Evolutionary conservation across 352 stramenopile genomes (phyloP), one percentile per base, ranked within the genome.

Genomic region (Phytophthora cryptogea): DNA sequence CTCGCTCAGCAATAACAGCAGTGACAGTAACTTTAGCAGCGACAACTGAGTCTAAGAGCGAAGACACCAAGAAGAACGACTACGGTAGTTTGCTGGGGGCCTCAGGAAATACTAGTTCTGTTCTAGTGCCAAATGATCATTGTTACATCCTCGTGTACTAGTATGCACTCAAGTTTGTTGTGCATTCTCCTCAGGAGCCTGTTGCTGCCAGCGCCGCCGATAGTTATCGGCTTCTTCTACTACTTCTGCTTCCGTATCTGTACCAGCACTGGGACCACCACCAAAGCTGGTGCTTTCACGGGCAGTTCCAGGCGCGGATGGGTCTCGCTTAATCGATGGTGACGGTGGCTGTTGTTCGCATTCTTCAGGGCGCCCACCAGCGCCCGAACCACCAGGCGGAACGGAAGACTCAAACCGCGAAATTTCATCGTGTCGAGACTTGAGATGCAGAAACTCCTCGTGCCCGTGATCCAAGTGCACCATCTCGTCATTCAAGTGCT

Each of bases 381-480:
- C 59, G 43, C 17, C 49, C 16, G 51, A 8, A 13, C 61, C 30
- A 42, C 47, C 33, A 27, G 36, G 8, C 48, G 83, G 86, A 9
- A 88, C 84, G 0, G 76, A 89, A 14, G 83, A 87, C 50, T 93
- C 82, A 37, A 95, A 95, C 30, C 84, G 83, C 23, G 86, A 95
- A 42, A 93, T 76, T 68, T 95, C 86, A 52, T 94, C 86, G 50
- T 92, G 76, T 27, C 82, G 68, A 28, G 82, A 92, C 52, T 95
- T 95, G 44, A 92, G 66, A 32, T 94, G 84, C 26, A 95, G 59
- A 53, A 95, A 93, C 49, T 95, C 84, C 45, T 95, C 84, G 28
- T 78, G 78, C 2, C 86, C 83, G 16, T 80, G 73, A 47, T 95
- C 83, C 27, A 91, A 75, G 55, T 93, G 80, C 31, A 95, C 83